These are phyloP conservation scores for Aspergillus funiculosus DNA, from an alignment of 495 filamentous ascomycete genomes.

Conservation along the genomic window DNA sequence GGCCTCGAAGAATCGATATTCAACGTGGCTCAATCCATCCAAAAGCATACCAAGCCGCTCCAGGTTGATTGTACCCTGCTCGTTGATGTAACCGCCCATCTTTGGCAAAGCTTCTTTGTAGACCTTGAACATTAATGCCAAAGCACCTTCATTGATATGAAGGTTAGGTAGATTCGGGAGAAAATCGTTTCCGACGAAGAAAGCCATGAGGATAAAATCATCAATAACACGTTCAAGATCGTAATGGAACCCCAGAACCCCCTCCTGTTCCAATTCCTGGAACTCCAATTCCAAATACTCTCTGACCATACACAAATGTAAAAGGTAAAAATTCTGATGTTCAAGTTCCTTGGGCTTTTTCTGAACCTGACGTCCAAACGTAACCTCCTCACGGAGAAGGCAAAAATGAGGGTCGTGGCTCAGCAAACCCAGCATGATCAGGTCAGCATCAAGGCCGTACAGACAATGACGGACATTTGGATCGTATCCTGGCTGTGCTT, in stretches of 20 bases:
- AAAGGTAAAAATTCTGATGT: constrained; percentile 96
- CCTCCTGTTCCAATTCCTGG: constrained; percentile 79
- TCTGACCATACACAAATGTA: constrained; percentile 95
- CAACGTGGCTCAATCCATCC: constrained; percentile 75
- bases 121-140: constrained; percentile 93
- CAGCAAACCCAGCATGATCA: constrained; percentile 96
- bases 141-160: constrained; percentile 96
- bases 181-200: constrained; percentile 99
- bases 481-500: constrained; percentile 88
- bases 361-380: constrained; percentile 80
- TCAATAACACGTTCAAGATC: constrained; percentile 97
- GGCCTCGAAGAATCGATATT: constrained; percentile 84
- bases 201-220: constrained; percentile 98
- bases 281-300: constrained; percentile 98
- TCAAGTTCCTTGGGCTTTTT: constrained; percentile 92
- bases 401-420: constrained; percentile 99
- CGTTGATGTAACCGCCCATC: constrained; percentile 94
- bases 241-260: constrained; percentile 68
- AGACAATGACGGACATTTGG: constrained; percentile 96
- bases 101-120: constrained; percentile 88
- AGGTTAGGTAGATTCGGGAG: constrained; percentile 92
- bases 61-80: constrained; percentile 84
- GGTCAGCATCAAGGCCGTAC: constrained; percentile 94
- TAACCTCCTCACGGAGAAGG: constrained; percentile 94
- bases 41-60: constrained; percentile 70